These are phyloP conservation scores for Hypomyces rosellus DNA, from an alignment of 2,329 filamentous ascomycete genomes.

Conservation along the genomic window DNA sequence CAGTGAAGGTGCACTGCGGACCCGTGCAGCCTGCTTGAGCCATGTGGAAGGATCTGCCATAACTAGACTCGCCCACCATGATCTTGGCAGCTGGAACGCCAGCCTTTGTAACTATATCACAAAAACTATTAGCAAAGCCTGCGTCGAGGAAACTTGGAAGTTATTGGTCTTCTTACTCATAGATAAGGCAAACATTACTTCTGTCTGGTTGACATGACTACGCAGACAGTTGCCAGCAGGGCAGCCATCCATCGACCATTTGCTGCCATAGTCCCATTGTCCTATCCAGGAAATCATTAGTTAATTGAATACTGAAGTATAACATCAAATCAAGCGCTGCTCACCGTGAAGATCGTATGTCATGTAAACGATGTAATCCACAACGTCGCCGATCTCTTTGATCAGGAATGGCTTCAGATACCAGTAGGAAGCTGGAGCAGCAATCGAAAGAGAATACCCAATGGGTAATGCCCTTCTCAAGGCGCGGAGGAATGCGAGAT, in stretches of 20 bases:
- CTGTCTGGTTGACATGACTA: constrained; percentile 30
- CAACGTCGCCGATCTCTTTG: constrained; percentile 18
- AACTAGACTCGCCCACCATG: constrained; percentile 1
- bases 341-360: constrained; percentile 27
- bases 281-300: constrained; percentile 5
- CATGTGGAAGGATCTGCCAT: constrained; percentile 8
- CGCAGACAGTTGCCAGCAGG: constrained; percentile 28
- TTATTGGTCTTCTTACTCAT: constrained; percentile 19
- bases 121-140: not conserved
- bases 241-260: constrained; percentile 19
- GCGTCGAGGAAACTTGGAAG: not conserved
- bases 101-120: not conserved
- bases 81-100: not conserved
- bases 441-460: constrained; percentile 31
- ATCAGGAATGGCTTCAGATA: constrained; percentile 33
- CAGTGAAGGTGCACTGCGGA: not conserved
- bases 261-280: constrained; percentile 19
- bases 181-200: constrained; percentile 28
- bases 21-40: constrained; percentile 2
- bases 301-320: not conserved
- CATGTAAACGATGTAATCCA: constrained; percentile 30
- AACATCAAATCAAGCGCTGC: not conserved
- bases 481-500: constrained; percentile 1
- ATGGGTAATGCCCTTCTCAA: constrained; percentile 22
- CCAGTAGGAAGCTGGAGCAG: constrained; percentile 33